A percentile compares a stretch with the other conserved stretches of the same genome.
These are phyloP conservation scores for Talaromyces stipitatus DNA, from an alignment of 495 filamentous ascomycete species.

Conservation along the genomic window DNA sequence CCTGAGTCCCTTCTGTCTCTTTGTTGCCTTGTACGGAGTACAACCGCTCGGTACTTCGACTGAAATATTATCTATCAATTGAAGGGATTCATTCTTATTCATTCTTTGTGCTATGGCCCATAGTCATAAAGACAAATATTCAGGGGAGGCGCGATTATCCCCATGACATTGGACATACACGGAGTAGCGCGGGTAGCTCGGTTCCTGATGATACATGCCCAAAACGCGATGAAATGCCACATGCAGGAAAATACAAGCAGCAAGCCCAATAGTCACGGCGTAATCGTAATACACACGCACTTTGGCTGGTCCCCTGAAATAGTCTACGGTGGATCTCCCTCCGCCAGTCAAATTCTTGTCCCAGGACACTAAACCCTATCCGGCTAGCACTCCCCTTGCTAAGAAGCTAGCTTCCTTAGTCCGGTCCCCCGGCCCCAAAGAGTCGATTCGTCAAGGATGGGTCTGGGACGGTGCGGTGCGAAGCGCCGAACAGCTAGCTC, in stretches of 20 bases:
- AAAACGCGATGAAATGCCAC: background rate
- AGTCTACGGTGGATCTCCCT: too few species aligned
- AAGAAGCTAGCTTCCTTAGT: background rate
- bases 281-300: background rate
- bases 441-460: background rate
- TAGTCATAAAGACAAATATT: too few species aligned
- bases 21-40: background rate
- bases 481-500: conserved; percentile 1
- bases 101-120: background rate
- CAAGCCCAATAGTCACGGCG: background rate
- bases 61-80: too few species aligned
- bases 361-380: background rate
- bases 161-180: too few species aligned
- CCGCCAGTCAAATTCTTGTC: too few species aligned
- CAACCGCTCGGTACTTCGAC: background rate
- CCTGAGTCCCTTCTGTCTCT: background rate
- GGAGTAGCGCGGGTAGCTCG: background rate
- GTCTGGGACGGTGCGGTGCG: conserved; percentile 5
- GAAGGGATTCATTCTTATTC: too few species aligned
- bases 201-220: background rate
- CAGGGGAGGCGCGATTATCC: too few species aligned
- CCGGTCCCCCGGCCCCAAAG: background rate
- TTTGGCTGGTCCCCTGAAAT: background rate
- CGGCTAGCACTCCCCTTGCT: background rate
- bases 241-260: too few species aligned